Evolutionary conservation across 2,329 filamentous ascomycete species (phyloP).

Genomic region (Didymella arachidicola): DNA sequence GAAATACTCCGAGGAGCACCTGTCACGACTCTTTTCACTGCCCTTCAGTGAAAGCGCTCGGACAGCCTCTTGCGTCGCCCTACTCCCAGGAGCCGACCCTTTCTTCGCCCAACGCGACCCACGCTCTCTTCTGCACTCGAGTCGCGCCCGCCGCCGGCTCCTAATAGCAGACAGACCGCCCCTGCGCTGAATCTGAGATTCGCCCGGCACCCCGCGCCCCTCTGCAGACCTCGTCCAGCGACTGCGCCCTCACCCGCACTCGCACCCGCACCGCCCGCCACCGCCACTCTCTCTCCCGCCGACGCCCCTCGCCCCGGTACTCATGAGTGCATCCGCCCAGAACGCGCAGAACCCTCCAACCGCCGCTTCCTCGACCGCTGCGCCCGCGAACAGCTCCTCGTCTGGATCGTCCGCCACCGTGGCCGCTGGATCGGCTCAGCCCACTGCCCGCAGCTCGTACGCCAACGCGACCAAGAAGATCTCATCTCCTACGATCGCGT

Average conservation of each 20-base stretch:
- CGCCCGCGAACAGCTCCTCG: constrained; percentile 57
- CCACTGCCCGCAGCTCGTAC: constrained; percentile 65
- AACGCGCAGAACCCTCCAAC: constrained; percentile 59
- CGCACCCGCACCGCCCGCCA: constrained; percentile 20
- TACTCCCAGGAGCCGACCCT: constrained; percentile 38
- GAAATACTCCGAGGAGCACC: constrained; percentile 47
- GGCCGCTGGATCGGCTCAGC: constrained; percentile 63
- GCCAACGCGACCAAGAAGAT: constrained; percentile 68
- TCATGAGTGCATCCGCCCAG: constrained; percentile 70
- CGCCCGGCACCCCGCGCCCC: constrained; percentile 30
- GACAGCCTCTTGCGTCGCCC: constrained; percentile 46
- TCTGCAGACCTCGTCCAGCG: constrained; percentile 2
- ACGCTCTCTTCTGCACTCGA: constrained; percentile 38
- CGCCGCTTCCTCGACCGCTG: constrained; percentile 57
- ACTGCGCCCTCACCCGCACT: constrained; percentile 15
- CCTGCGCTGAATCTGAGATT: constrained; percentile 44
- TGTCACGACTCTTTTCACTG: constrained; percentile 42
- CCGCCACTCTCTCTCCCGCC: constrained; percentile 14
- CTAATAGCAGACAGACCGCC: constrained; percentile 31
- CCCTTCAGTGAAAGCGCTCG: constrained; percentile 43
- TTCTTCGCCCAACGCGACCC: constrained; percentile 33
- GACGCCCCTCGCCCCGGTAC: constrained; percentile 45
- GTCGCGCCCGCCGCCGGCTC: constrained; percentile 37
- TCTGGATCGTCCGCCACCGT: constrained; percentile 60
- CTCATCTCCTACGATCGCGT: constrained; percentile 57